These are phyloP conservation scores for Sugiyamaella paludigena DNA, from an alignment of 1,139 yeast species.

Conservation along the genomic window DNA sequence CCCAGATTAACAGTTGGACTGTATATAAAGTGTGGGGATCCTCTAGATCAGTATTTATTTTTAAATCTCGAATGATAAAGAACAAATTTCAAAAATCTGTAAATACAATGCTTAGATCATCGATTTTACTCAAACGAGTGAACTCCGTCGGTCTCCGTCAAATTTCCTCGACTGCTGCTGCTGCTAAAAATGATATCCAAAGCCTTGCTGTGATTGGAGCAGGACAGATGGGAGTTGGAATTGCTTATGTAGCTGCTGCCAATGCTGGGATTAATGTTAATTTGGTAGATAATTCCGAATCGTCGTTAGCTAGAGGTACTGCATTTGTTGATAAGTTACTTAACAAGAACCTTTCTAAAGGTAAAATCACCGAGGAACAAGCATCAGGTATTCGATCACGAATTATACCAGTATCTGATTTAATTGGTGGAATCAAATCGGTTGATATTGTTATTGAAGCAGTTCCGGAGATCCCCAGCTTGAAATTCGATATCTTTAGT, in stretches of 20 bases:
- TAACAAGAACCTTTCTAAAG: constrained; percentile 40
- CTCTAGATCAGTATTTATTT: too few relatives aligned
- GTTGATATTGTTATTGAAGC: constrained; percentile 46
- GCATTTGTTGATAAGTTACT: constrained; percentile 40
- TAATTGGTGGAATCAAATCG: constrained; percentile 30
- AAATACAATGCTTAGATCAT: too few relatives aligned
- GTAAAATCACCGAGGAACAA: constrained; percentile 35
- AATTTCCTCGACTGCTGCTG: not conserved
- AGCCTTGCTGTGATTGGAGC: constrained; percentile 41
- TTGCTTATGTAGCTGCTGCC: constrained; percentile 45
- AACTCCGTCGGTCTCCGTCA: too few relatives aligned
- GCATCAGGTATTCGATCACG: constrained; percentile 35
- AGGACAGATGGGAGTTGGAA: constrained; percentile 44
- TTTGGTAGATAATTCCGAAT: constrained; percentile 38
- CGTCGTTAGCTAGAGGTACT: constrained; percentile 36
- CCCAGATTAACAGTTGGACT: too few relatives aligned
- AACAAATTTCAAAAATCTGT: too few relatives aligned
- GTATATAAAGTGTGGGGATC: too few relatives aligned
- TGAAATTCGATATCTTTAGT: constrained; percentile 39
- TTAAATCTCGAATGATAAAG: too few relatives aligned
- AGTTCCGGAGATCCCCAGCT: constrained; percentile 43
- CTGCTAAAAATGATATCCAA: constrained; percentile 1
- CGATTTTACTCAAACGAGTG: too few relatives aligned
- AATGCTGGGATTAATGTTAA: constrained; percentile 41
- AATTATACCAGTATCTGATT: constrained; percentile 31